phyloP scores from a whole-genome alignment of 1,284 basidiomycete genomes.

The Entoloma clypeatum region DNA sequence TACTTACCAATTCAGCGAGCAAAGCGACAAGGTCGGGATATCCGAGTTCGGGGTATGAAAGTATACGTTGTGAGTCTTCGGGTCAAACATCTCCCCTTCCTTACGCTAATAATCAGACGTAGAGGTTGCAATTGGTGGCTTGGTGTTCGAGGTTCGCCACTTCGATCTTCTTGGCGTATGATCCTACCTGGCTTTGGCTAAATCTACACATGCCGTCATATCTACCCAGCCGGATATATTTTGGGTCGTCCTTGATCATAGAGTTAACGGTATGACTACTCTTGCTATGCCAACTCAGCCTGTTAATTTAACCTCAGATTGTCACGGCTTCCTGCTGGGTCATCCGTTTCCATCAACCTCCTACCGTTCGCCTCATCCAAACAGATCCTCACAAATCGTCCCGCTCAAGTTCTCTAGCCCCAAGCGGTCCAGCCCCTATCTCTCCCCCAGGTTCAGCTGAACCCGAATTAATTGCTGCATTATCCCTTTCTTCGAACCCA shows the following conservation, averaged over 20 bases:
- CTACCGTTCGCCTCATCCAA: constrained; percentile 61
- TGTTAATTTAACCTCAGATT: constrained; percentile 35
- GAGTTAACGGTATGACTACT: constrained; percentile 48
- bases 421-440: constrained; percentile 22
- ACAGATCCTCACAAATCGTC: constrained; percentile 37
- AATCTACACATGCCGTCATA: constrained; percentile 34
- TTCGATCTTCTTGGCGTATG: constrained; percentile 42
- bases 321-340: constrained; percentile 46
- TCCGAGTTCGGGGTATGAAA: constrained; percentile 59
- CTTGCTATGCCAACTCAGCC: constrained; percentile 5
- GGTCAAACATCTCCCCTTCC: constrained; percentile 1
- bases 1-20: constrained; percentile 57
- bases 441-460: constrained; percentile 32
- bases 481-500: constrained; percentile 63
- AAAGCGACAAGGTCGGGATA: constrained; percentile 61
- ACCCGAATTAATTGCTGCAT: constrained; percentile 53
- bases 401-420: constrained; percentile 36
- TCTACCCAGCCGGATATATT: constrained; percentile 40
- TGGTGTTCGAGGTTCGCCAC: constrained; percentile 58
- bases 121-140: constrained; percentile 55
- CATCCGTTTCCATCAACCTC: constrained; percentile 60
- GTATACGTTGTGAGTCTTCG: constrained; percentile 52
- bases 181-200: constrained; percentile 38
- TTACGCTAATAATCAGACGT: no score
- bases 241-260: constrained; percentile 38